phyloP scores from a whole-genome alignment of 306 rosid species.

The Adenanthera pavonina region DNA sequence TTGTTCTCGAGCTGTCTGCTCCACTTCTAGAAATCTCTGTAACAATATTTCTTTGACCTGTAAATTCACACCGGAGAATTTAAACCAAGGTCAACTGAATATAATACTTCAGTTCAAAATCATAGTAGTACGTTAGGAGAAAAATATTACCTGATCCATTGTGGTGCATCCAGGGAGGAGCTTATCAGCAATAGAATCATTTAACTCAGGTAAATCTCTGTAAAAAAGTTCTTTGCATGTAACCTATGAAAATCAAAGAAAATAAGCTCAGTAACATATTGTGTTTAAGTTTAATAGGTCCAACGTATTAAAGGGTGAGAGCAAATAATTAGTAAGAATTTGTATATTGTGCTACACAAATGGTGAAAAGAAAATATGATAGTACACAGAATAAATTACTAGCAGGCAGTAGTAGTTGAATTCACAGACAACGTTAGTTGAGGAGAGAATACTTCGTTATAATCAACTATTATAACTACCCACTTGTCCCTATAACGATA shows the following conservation, averaged over 20 bases:
- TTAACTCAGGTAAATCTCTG: slow-evolving; percentile 86
- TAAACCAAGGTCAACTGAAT: slow-evolving; percentile 30
- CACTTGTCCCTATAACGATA: neutral
- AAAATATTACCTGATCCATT: slow-evolving; percentile 66
- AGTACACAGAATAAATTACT: no score
- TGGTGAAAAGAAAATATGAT: neutral
- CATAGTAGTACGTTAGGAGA: neutral
- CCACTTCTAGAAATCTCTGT: slow-evolving; percentile 75
- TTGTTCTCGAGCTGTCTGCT: slow-evolving; percentile 90
- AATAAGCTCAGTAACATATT: slow-evolving; percentile 18
- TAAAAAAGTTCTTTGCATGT: slow-evolving; percentile 93
- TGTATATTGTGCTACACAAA: neutral
- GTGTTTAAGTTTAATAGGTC: neutral
- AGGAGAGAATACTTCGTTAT: neutral
- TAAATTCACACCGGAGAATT: slow-evolving; percentile 35
- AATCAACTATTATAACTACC: neutral
- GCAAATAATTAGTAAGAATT: slow-evolving; percentile 9
- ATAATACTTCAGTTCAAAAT: slow-evolving; percentile 8
- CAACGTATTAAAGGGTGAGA: neutral
- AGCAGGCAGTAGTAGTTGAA: no score
- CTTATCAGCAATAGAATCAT: slow-evolving; percentile 85
- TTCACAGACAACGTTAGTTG: no score
- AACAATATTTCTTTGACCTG: slow-evolving; percentile 81
- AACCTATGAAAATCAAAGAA: slow-evolving; percentile 59
- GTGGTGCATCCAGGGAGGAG: slow-evolving; percentile 87